Evolutionary conservation across 2,329 filamentous ascomycete genomes (phyloP).

Genomic region (Fusarium musae): DNA sequence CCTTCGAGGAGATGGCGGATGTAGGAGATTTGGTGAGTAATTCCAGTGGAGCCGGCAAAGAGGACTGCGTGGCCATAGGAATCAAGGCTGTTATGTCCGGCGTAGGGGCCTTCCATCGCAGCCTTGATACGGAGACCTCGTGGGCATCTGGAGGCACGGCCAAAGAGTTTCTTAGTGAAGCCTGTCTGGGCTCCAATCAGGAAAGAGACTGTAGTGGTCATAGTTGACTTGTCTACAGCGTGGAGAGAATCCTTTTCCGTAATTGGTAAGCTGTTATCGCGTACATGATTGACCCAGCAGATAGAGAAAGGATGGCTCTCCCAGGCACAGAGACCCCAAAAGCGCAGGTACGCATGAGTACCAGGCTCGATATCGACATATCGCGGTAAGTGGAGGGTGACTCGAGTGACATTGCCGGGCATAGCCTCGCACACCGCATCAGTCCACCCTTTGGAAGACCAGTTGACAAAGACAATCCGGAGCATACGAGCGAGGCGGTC

Average conservation of each 20-base stretch:
- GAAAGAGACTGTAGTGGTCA: constrained; percentile 74
- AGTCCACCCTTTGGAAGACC: constrained; percentile 67
- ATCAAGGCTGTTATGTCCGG: constrained; percentile 82
- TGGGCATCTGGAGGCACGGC: constrained; percentile 68
- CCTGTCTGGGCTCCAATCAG: constrained; percentile 89
- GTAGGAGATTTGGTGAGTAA: constrained; percentile 94
- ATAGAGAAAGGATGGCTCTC: constrained; percentile 84
- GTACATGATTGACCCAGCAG: constrained; percentile 74
- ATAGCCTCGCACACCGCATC: constrained; percentile 74
- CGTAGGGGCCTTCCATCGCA: constrained; percentile 90
- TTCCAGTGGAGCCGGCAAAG: constrained; percentile 92
- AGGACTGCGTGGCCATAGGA: constrained; percentile 94
- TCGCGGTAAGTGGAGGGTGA: constrained; percentile 76
- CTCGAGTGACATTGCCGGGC: constrained; percentile 75
- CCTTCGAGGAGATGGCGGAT: constrained; percentile 80
- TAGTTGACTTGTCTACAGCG: constrained; percentile 54
- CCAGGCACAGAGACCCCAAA: constrained; percentile 73
- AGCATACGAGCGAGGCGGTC: constrained; percentile 75
- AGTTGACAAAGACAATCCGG: constrained; percentile 74
- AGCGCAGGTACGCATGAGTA: constrained; percentile 79
- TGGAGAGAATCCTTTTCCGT: constrained; percentile 56
- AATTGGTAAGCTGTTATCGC: constrained; percentile 52
- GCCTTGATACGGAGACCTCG: constrained; percentile 72
- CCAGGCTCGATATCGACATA: constrained; percentile 75
- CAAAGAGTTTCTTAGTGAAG: constrained; percentile 84